Conservation (phyloP, 345 rosid species). For the Atalantia buxifolia region DNA sequence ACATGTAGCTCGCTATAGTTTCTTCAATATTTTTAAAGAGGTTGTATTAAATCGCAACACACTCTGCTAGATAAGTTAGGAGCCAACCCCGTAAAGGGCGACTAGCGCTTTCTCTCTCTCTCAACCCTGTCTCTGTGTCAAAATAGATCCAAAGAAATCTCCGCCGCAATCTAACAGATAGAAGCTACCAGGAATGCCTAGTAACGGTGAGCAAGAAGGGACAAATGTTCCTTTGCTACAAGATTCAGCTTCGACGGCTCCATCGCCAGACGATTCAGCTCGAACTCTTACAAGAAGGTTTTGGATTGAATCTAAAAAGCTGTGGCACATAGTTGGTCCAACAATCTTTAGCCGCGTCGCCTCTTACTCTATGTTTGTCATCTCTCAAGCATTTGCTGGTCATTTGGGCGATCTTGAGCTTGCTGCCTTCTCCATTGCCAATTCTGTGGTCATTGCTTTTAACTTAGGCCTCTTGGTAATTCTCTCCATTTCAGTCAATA, state of each 20-base stretch:
- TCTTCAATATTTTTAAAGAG: too few relatives aligned
- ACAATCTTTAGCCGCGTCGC: constrained; percentile 24
- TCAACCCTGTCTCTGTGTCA: too few relatives aligned
- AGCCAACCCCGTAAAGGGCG: too few relatives aligned
- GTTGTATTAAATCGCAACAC: too few relatives aligned
- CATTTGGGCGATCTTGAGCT: constrained; percentile 85
- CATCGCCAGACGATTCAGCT: not conserved
- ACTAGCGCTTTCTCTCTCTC: too few relatives aligned
- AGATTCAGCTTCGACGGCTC: not conserved
- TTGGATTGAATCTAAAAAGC: constrained; percentile 73
- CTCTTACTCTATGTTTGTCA: constrained; percentile 59
- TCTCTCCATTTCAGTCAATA: not conserved
- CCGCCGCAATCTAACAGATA: too few relatives aligned
- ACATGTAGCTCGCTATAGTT: too few relatives aligned
- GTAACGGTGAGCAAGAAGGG: too few relatives aligned
- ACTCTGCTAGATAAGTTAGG: too few relatives aligned
- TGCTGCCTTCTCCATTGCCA: constrained; percentile 70
- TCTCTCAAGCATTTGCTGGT: constrained; percentile 91
- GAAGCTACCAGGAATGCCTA: too few relatives aligned
- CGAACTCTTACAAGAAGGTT: constrained; percentile 32
- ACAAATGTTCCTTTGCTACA: too few relatives aligned
- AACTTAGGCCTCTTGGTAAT: constrained; percentile 84
- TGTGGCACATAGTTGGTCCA: constrained; percentile 61
- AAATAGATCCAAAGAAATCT: too few relatives aligned
- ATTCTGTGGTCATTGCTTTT: constrained; percentile 63